Evolutionary conservation across 805 yeast species (phyloP), one percentile per base, ranked within the genome.

Genomic region (Cyberlindnera galapagoensis): DNA sequence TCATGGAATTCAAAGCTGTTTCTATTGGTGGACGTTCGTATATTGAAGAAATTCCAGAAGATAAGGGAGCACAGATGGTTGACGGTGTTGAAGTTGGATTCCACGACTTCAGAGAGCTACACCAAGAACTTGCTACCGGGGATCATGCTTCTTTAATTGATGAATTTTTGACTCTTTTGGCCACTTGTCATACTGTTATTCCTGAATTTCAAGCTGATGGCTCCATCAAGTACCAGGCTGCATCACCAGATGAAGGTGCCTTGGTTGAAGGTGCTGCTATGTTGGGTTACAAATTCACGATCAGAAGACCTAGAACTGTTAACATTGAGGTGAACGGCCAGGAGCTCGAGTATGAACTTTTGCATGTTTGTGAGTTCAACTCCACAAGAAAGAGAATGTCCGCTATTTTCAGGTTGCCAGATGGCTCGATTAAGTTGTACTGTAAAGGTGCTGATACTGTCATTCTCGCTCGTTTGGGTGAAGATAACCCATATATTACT

Each of bases 231-330:
- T 92, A 94, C 56, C 99, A 92, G 60, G 98, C 99, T 1, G 96
- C 98, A 0, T 88, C 97, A 1, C 98, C 98, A 0, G 99, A 92
- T 62, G 98, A 94, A 64, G 98, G 98, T 31, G 99, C 99, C 0
- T 67, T 92, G 40, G 99, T 92, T 3, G 87, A 88, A 48, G 99
- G 99, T 37, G 97, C 95, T 12, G 92, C 97, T 1, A 67, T 66
- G 49, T 62, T 90, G 28, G 97, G 97, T 1, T 92, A 81, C 54
- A 76, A 71, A 41, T 94, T 92, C 54, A 71, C 74, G 7, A 76
- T 86, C 28, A 80, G 99, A 62, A 77, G 77, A 30, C 99, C 99
- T 5, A 76, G 77, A 37, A 70, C 82, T 15, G 80, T 94, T 20
- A 72, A 84, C 0, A 69, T 94, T 24, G 71, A 74, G 29, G 62